Conservation (phyloP, 768 basidiomycete species). For the Psilocybe subaeruginosa region DNA sequence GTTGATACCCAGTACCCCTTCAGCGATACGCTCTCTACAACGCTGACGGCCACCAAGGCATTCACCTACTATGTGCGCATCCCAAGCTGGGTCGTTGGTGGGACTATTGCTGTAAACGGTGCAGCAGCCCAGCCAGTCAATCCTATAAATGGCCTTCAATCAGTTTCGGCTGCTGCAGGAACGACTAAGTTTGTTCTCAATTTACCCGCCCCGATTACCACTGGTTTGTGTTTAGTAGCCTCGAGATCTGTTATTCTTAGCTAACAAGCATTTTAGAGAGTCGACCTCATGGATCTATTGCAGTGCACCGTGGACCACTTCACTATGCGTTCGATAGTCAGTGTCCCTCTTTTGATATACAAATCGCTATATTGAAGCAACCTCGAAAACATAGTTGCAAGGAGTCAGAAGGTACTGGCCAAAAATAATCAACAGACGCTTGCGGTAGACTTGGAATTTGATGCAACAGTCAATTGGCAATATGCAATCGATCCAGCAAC, state of each 20-base stretch:
- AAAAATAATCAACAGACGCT: constrained; percentile 45
- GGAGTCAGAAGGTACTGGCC: constrained; percentile 39
- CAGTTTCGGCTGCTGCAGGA: constrained; percentile 41
- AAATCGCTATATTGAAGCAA: neutral
- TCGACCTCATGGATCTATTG: constrained; percentile 53
- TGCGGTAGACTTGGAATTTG: constrained; percentile 53
- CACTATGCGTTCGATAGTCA: constrained; percentile 59
- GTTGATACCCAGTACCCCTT: constrained; percentile 57
- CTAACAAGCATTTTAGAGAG: constrained; percentile 34
- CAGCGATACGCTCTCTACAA: constrained; percentile 49
- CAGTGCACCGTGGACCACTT: constrained; percentile 56
- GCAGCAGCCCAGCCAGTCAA: constrained; percentile 35
- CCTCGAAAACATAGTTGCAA: constrained; percentile 27
- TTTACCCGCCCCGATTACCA: constrained; percentile 49
- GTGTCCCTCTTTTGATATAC: constrained; percentile 6
- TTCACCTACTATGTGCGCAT: constrained; percentile 54
- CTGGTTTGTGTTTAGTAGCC: constrained; percentile 31
- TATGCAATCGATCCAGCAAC: constrained; percentile 56
- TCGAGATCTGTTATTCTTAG: neutral
- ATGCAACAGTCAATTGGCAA: constrained; percentile 50
- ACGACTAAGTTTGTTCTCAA: constrained; percentile 47
- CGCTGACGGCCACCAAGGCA: constrained; percentile 41
- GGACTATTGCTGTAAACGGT: constrained; percentile 48
- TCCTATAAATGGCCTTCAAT: constrained; percentile 48
- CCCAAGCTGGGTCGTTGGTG: constrained; percentile 50